Percentiles rank a stretch among this genome's conserved stretches.
Conservation (phyloP, 768 basidiomycete genomes). For the Melanogaster broomeanus region DNA sequence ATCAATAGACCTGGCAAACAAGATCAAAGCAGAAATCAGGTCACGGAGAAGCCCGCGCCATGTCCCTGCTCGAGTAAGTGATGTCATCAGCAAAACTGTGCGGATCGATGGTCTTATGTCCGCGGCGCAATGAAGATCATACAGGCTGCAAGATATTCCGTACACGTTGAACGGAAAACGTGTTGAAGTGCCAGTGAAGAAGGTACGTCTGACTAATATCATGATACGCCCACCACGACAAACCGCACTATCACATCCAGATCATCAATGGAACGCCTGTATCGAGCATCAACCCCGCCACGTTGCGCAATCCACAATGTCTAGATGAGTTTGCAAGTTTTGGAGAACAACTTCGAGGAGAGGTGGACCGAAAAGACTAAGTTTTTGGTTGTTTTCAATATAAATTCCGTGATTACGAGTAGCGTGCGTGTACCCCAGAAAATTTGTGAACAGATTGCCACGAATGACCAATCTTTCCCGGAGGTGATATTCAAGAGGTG, state of each 20-base stretch:
- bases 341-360: slow-evolving; percentile 50
- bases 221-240: slow-evolving; percentile 12
- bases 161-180: slow-evolving; percentile 82
- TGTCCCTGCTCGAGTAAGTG: slow-evolving; percentile 68
- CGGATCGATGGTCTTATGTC: slow-evolving; percentile 4
- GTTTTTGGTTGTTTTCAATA: neutral
- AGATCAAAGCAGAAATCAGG: slow-evolving; percentile 64
- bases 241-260: slow-evolving; percentile 34
- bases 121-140: slow-evolving; percentile 51
- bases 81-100: slow-evolving; percentile 1
- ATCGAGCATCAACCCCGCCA: slow-evolving; percentile 67
- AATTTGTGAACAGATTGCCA: neutral
- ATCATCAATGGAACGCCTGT: slow-evolving; percentile 79
- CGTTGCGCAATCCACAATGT: slow-evolving; percentile 73
- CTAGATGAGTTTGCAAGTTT: slow-evolving; percentile 60
- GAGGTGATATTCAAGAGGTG: neutral
- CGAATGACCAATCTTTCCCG: too few relatives aligned
- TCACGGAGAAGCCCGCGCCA: slow-evolving; percentile 68
- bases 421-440: neutral
- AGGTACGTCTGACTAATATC: slow-evolving; percentile 41
- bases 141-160: slow-evolving; percentile 68
- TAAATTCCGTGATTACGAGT: too few relatives aligned
- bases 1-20: slow-evolving; percentile 50
- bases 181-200: slow-evolving; percentile 78
- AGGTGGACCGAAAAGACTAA: slow-evolving; percentile 32